Conservation (phyloP, 1,284 basidiomycete genomes). For the Ustilago loliicola region DNA sequence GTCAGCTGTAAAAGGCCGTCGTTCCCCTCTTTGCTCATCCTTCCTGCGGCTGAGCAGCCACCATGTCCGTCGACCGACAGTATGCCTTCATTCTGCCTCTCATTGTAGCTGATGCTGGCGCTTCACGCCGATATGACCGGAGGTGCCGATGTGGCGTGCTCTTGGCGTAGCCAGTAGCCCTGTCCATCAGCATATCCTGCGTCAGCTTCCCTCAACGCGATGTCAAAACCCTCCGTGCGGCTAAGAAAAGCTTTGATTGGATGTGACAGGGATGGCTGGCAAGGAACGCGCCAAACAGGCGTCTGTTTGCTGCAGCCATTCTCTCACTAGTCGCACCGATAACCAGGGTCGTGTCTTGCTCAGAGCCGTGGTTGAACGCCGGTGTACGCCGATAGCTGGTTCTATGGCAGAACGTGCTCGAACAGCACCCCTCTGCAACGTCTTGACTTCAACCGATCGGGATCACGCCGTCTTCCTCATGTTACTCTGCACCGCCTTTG, state of each 20-base stretch:
- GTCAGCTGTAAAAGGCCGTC: not conserved
- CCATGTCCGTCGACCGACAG: not conserved
- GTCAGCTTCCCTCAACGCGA: not conserved
- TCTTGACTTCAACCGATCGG: not conserved
- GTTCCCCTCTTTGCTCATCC: not conserved
- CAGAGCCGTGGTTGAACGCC: not conserved
- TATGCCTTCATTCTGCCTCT: not conserved
- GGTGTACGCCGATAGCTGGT: not conserved
- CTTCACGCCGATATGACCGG: not conserved
- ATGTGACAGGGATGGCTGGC: not conserved
- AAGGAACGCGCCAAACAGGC: not conserved
- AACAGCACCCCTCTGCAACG: not conserved
- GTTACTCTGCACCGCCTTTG: not conserved
- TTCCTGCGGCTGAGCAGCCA: slow-evolving; percentile 4
- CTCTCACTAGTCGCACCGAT: not conserved
- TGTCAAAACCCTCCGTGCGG: not conserved
- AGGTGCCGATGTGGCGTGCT: not conserved
- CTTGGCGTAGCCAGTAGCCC: not conserved
- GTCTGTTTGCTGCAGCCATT: not conserved
- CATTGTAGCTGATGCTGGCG: not conserved
- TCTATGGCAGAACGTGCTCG: slow-evolving; percentile 1
- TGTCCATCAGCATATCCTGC: not conserved
- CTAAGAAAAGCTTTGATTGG: not conserved
- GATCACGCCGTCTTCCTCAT: not conserved
- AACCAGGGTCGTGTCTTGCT: not conserved